Percentiles rank a stretch among this genome's conserved stretches.
Conservation (phyloP, 78 protist species). For the Trichosphaerium sp. region DNA sequence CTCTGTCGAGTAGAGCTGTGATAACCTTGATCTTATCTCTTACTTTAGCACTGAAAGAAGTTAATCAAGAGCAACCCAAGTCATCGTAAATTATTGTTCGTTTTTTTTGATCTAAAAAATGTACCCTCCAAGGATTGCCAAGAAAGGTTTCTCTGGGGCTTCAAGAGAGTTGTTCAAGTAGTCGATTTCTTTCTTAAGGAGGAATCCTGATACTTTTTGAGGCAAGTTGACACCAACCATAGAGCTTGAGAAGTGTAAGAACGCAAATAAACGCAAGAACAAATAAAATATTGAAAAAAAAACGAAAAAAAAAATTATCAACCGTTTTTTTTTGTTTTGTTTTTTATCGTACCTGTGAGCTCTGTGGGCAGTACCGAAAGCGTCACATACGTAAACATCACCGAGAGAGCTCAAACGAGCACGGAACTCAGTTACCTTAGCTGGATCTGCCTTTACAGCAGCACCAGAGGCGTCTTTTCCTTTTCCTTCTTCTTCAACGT, state of each 20-base stretch:
- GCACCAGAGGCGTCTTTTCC: conserved; percentile 33
- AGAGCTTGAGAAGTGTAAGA: neutral
- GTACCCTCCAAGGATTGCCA: conserved; percentile 96
- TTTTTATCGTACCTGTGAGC: too few species aligned
- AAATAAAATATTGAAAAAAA: neutral
- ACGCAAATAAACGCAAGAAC: neutral
- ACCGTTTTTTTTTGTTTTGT: too few species aligned
- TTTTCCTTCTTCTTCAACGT: conserved; percentile 89
- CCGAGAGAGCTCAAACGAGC: conserved; percentile 80
- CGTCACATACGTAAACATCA: conserved; percentile 95
- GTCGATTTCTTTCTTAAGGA: conserved; percentile 90
- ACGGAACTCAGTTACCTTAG: conserved; percentile 72
- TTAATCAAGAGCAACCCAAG: neutral
- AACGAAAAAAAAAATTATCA: too few species aligned
- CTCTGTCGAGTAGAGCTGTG: conserved; percentile 81
- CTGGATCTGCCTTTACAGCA: conserved; percentile 72
- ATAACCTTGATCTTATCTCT: conserved; percentile 95
- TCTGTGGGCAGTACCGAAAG: conserved; percentile 99
- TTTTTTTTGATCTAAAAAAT: neutral
- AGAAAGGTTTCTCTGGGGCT: conserved; percentile 85
- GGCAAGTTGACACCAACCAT: conserved; percentile 56
- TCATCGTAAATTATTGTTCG: neutral
- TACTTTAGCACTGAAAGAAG: conserved; percentile 55
- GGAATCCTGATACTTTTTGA: conserved; percentile 80
- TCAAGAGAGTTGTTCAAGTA: conserved; percentile 83